phyloP scores from a whole-genome alignment of 805 yeast species.

The Ascoidea rubescens region DNA sequence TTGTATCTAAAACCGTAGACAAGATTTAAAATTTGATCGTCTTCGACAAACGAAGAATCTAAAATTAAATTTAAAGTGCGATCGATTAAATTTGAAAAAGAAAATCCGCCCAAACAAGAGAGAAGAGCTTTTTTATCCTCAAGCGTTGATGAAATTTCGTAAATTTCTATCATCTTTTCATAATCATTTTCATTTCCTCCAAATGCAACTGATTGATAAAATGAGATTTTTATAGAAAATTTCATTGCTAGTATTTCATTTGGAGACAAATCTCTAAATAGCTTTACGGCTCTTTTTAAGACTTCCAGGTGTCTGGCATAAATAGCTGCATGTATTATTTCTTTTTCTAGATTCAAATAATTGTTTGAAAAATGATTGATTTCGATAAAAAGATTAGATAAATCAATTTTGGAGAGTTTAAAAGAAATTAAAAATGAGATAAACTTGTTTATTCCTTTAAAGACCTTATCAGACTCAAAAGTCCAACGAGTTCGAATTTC shows the following conservation, averaged over 20 bases:
- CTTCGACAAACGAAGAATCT: conserved; percentile 42
- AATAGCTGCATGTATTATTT: conserved; percentile 29
- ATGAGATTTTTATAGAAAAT: conserved; percentile 56
- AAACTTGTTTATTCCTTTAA: conserved; percentile 34
- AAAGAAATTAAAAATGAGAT: conserved; percentile 35
- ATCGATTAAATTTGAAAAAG: conserved; percentile 33
- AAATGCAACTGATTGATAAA: conserved; percentile 52
- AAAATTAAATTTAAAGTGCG: conserved; percentile 43
- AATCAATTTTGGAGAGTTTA: no score
- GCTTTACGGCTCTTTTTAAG: conserved; percentile 19
- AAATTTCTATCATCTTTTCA: conserved; percentile 46
- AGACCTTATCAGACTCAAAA: conserved; percentile 32
- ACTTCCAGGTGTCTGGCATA: conserved; percentile 29
- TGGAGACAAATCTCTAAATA: conserved; percentile 35
- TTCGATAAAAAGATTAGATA: no score
- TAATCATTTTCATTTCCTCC: conserved; percentile 48
- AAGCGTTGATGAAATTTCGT: conserved; percentile 41
- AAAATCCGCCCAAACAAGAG: conserved; percentile 52
- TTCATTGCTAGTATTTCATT: conserved; percentile 52
- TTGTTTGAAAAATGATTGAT: no score
- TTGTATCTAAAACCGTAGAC: conserved; percentile 58
- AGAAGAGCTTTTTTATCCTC: conserved; percentile 64
- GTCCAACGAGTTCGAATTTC: conserved; percentile 39
- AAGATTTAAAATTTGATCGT: conserved; percentile 67
- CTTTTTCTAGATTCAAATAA: no score